A percentile compares a stretch with the other conserved stretches of the same genome.
Conservation (phyloP, 1,284 basidiomycete genomes). For the Irpex lacteus region DNA sequence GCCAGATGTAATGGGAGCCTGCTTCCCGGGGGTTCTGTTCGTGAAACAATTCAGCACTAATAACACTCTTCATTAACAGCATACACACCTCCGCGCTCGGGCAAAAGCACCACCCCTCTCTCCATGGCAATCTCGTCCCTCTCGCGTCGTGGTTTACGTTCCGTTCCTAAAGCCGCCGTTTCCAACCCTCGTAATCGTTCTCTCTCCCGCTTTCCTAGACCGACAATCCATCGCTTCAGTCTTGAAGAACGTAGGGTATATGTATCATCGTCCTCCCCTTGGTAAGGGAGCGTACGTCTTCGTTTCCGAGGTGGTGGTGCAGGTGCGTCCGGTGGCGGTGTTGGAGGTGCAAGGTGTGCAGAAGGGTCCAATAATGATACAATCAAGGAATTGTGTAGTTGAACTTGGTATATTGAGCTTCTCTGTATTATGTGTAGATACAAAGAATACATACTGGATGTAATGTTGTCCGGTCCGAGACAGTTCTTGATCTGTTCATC, state of each 20-base stretch:
- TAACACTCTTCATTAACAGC: neutral
- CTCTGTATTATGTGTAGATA: neutral
- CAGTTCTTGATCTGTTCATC: conserved; percentile 65
- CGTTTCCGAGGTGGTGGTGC: conserved; percentile 71
- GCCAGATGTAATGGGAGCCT: conserved; percentile 67
- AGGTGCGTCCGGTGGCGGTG: conserved; percentile 56
- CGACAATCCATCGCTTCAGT: conserved; percentile 73
- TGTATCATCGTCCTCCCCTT: conserved; percentile 54
- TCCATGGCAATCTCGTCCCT: conserved; percentile 71
- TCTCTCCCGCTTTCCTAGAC: conserved; percentile 68
- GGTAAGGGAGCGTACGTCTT: conserved; percentile 66
- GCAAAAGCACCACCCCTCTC: conserved; percentile 57
- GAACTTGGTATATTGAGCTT: conserved; percentile 41
- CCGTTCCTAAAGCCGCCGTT: conserved; percentile 27
- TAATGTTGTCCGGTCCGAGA: conserved; percentile 50
- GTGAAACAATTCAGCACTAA: neutral
- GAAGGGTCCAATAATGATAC: conserved; percentile 80
- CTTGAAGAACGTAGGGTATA: conserved; percentile 55
- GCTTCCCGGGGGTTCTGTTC: conserved; percentile 64
- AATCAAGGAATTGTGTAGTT: conserved; percentile 77
- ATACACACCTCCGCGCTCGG: conserved; percentile 60
- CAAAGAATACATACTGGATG: conserved; percentile 44
- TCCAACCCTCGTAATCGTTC: conserved; percentile 62
- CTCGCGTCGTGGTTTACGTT: conserved; percentile 37
- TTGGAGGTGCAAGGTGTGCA: conserved; percentile 60